These are phyloP conservation scores for Amanita rubescens DNA, from an alignment of 768 basidiomycete genomes.

Conservation along the genomic window DNA sequence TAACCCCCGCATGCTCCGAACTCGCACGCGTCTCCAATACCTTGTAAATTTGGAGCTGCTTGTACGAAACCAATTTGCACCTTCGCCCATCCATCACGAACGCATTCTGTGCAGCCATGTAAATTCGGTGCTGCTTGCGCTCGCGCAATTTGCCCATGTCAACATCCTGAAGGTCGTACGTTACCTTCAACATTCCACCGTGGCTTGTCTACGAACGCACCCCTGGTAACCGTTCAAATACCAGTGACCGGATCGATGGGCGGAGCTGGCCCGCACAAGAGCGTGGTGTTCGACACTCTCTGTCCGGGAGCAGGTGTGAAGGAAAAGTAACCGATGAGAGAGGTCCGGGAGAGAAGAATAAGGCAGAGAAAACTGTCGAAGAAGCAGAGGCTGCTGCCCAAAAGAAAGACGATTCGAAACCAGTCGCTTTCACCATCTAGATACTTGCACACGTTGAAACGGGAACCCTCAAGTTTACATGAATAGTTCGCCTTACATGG, in stretches of 20 bases:
- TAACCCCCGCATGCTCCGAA: slow-evolving; percentile 21
- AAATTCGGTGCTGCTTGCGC: slow-evolving; percentile 85
- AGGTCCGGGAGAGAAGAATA: slow-evolving; percentile 56
- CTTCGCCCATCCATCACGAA: too few relatives aligned
- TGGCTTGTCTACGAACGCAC: too few relatives aligned
- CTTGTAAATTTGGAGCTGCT: slow-evolving; percentile 62
- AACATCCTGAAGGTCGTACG: slow-evolving; percentile 84
- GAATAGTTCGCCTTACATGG: not conserved
- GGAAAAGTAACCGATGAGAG: slow-evolving; percentile 42
- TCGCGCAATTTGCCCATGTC: slow-evolving; percentile 78
- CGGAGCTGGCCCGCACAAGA: slow-evolving; percentile 56
- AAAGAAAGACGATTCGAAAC: slow-evolving; percentile 54
- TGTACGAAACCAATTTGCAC: slow-evolving; percentile 67
- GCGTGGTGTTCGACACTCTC: slow-evolving; percentile 60
- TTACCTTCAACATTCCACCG: slow-evolving; percentile 77
- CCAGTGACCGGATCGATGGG: slow-evolving; percentile 68
- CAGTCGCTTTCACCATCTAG: slow-evolving; percentile 39
- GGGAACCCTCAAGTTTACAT: not conserved
- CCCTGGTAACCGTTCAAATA: too few relatives aligned
- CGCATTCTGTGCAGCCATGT: too few relatives aligned
- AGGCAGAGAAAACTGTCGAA: slow-evolving; percentile 58
- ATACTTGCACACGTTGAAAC: not conserved
- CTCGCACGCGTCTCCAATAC: slow-evolving; percentile 27
- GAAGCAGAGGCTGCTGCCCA: slow-evolving; percentile 53
- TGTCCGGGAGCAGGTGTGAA: slow-evolving; percentile 32